These are phyloP conservation scores for Ilyonectria destructans DNA, from an alignment of 2,329 filamentous ascomycete species.

Conservation along the genomic window DNA sequence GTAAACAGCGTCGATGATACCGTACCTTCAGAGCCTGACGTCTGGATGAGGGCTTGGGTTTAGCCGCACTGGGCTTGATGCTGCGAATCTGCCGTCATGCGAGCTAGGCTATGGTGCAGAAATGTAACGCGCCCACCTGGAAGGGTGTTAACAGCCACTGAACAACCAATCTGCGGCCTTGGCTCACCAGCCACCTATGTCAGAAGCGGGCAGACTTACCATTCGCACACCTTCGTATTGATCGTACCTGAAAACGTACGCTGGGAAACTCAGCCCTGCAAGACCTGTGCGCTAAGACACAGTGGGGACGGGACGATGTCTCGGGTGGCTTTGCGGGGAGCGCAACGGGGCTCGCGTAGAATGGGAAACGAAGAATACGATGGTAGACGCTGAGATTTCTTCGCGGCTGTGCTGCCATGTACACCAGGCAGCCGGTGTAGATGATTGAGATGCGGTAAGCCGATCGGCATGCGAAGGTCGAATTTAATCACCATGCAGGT, in stretches of 20 bases:
- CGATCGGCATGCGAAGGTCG: background rate
- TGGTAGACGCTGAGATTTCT: background rate
- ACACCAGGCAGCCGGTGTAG: background rate
- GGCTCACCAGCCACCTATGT: background rate
- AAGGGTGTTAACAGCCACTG: background rate
- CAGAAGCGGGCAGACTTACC: background rate
- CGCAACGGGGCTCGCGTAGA: background rate
- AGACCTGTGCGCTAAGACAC: background rate
- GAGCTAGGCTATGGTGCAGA: background rate
- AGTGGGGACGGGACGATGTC: constrained; percentile 2
- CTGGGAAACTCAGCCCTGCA: constrained; percentile 10
- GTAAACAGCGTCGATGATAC: background rate
- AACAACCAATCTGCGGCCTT: background rate
- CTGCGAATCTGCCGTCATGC: constrained; percentile 13
- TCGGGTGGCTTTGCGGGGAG: constrained; percentile 1
- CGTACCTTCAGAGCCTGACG: background rate
- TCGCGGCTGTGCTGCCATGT: background rate
- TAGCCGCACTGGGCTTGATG: constrained; percentile 18
- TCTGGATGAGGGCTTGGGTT: background rate
- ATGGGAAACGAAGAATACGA: constrained; percentile 23
- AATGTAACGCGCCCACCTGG: background rate
- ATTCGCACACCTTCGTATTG: constrained; percentile 22
- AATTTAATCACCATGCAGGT: too few species aligned
- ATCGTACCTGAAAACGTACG: constrained; percentile 7
- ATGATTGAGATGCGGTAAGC: background rate